A percentile compares a stretch with the other conserved stretches of the same genome.
Conservation (phyloP, 208 protist genomes). For the Leishmania turanica region DNA sequence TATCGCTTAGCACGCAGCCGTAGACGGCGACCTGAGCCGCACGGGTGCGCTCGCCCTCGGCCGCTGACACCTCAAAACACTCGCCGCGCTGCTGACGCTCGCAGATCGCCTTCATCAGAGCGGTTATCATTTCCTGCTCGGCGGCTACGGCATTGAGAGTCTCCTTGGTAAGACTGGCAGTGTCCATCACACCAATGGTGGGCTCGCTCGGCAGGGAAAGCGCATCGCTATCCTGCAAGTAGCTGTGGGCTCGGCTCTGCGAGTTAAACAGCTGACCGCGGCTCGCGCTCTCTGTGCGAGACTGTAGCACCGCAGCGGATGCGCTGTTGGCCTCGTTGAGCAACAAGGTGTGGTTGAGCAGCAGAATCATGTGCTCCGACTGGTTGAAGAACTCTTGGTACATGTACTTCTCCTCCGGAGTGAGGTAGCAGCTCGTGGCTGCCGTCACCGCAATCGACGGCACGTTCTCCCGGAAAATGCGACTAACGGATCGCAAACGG, state of each 20-base stretch:
- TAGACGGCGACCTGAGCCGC: constrained; percentile 71
- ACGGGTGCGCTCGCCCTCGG: constrained; percentile 53
- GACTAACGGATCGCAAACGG: constrained; percentile 68
- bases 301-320: neutral
- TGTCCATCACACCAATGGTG: constrained; percentile 33
- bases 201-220: constrained; percentile 11
- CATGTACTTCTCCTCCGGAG: constrained; percentile 79
- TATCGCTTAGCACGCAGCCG: constrained; percentile 79
- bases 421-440: constrained; percentile 75
- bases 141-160: constrained; percentile 47
- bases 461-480: constrained; percentile 66
- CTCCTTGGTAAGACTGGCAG: constrained; percentile 27
- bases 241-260: neutral
- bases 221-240: constrained; percentile 11
- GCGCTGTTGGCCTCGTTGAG: constrained; percentile 34
- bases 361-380: constrained; percentile 73
- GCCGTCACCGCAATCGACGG: constrained; percentile 53
- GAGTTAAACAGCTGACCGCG: constrained; percentile 11
- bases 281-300: neutral
- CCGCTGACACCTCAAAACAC: constrained; percentile 41
- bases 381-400: constrained; percentile 90
- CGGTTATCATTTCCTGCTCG: constrained; percentile 65
- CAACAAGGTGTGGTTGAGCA: constrained; percentile 63
- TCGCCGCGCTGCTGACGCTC: constrained; percentile 50
- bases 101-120: constrained; percentile 61